Percentiles rank a stretch among this genome's conserved stretches.
Conservation (phyloP, 176 grass and related monocot species). For the Carex pumila region DNA sequence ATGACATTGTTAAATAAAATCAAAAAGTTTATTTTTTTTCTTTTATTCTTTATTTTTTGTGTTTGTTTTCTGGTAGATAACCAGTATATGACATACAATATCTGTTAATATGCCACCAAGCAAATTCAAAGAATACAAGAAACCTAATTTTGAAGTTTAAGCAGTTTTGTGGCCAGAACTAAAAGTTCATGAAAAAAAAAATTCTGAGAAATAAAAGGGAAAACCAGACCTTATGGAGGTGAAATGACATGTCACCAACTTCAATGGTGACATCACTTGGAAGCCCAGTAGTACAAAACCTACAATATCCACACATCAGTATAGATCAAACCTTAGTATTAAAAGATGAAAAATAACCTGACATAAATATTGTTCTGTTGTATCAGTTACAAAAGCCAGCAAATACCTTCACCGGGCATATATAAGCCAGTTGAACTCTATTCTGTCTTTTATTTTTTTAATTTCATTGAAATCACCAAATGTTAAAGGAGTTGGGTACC, state of each 20-base stretch:
- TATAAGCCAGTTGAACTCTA: background rate
- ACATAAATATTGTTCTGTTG: background rate
- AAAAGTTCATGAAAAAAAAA: background rate
- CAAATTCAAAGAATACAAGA: constrained; percentile 2
- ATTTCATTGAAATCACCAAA: too few species aligned
- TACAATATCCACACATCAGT: constrained; percentile 31
- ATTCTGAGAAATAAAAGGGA: background rate
- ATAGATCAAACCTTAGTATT: background rate
- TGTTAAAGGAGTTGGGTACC: too few species aligned
- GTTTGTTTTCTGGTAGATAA: background rate
- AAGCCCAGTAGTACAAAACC: constrained; percentile 89
- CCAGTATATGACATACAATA: background rate
- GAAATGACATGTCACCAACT: constrained; percentile 89
- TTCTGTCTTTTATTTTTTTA: too few species aligned
- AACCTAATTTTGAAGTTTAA: background rate
- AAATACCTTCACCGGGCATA: background rate
- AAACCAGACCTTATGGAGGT: constrained; percentile 84
- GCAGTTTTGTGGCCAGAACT: background rate
- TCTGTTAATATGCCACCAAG: background rate
- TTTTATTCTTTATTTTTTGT: background rate
- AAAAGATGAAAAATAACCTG: background rate
- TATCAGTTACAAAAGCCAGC: background rate
- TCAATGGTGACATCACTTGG: constrained; percentile 91
- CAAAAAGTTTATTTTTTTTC: background rate
- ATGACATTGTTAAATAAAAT: background rate